A percentile compares a stretch with the other conserved stretches of the same genome.
Evolutionary conservation across 805 yeast genomes (phyloP).

Genomic region (Zygosaccharomyces lentus): DNA sequence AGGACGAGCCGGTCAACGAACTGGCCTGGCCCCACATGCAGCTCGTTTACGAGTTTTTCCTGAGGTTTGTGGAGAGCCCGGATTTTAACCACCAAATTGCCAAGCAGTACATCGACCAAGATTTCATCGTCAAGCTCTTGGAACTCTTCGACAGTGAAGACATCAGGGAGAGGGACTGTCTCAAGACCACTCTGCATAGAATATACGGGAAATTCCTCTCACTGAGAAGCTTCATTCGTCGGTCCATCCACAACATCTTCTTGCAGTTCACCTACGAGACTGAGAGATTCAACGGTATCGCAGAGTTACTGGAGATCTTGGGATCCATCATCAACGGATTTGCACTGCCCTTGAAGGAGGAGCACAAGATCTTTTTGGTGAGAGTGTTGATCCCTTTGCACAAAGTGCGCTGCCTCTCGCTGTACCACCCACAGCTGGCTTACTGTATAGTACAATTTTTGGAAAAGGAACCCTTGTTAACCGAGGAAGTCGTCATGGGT

Average conservation of each 20-base stretch:
- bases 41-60: constrained; percentile 87
- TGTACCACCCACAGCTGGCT: constrained; percentile 95
- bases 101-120: constrained; percentile 89
- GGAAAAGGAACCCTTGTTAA: constrained; percentile 86
- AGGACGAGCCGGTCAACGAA: constrained; percentile 95
- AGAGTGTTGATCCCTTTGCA: constrained; percentile 89
- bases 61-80: constrained; percentile 88
- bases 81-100: constrained; percentile 93
- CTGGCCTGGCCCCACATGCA: constrained; percentile 99
- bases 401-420: constrained; percentile 79
- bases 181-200: constrained; percentile 91
- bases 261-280: constrained; percentile 93
- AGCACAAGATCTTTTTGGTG: constrained; percentile 85
- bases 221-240: constrained; percentile 83
- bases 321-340: constrained; percentile 97
- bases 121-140: constrained; percentile 71
- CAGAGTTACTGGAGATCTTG: constrained; percentile 87
- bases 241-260: constrained; percentile 87
- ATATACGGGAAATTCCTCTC: constrained; percentile 93
- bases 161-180: constrained; percentile 90
- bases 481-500: constrained; percentile 97
- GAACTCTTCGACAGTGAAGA: constrained; percentile 95
- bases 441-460: constrained; percentile 95
- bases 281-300: constrained; percentile 91
- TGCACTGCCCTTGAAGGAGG: constrained; percentile 95